Conservation (phyloP, 371 early-diverging fungal genomes). For the Fennellomyces sp. region DNA sequence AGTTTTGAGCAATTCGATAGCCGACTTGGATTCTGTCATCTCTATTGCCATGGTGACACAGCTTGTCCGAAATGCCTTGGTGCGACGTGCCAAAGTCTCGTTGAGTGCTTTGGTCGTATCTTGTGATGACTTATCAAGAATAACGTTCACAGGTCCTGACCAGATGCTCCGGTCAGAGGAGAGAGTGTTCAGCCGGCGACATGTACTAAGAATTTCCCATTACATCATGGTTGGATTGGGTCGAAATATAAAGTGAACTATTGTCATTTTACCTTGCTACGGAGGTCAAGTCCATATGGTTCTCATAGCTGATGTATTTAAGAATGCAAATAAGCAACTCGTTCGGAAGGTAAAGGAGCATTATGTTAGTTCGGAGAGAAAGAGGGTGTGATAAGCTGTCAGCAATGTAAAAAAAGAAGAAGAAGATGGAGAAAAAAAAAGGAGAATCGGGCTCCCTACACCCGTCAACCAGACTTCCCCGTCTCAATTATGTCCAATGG, state of each 20-base stretch:
- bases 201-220: conserved; percentile 14
- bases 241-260: not conserved
- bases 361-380: not conserved
- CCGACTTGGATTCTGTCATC: not conserved
- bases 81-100: not conserved
- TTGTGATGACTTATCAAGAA: not conserved
- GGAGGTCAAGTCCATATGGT: conserved; percentile 27
- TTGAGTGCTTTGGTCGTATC: not conserved
- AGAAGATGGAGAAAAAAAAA: conserved; percentile 8
- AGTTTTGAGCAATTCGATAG: conserved; percentile 1
- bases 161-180: conserved; percentile 14
- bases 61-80: not conserved
- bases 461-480: not conserved
- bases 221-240: conserved; percentile 1
- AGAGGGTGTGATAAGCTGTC: conserved; percentile 6
- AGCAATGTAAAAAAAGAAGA: conserved; percentile 6
- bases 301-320: conserved; percentile 20
- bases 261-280: conserved; percentile 28
- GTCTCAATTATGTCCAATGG: not conserved
- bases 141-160: conserved; percentile 14
- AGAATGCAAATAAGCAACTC: conserved; percentile 32
- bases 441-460: not conserved
- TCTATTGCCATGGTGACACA: not conserved
- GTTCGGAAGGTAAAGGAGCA: conserved; percentile 23
- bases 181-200: conserved; percentile 10